Evolutionary conservation across 441 rosid genomes (phyloP), one percentile per base, ranked within the genome.

Genomic region (Viola pubescens): DNA sequence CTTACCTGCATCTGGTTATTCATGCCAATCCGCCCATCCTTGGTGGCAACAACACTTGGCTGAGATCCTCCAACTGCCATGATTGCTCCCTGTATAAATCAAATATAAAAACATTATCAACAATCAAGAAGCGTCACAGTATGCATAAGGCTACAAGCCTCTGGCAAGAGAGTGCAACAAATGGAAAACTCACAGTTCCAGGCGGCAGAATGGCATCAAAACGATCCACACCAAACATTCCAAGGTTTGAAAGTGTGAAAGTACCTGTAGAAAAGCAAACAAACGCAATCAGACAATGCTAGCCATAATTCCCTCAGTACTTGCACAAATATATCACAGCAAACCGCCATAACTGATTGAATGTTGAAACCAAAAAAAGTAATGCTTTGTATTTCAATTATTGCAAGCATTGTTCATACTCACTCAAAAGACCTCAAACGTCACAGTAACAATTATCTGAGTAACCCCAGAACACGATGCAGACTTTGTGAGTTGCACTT

Each of bases 31-130:
- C 90, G 82, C 6, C 96, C 89, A 44, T 92, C 94, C 77, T 84
- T 86, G 74, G 81, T 79, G 60, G 80, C 98, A 45, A 92, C 89
- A 60, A 84, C 89, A n/a, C 87, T 71, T 40, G 91, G 92, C 75
- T 82, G 81, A 70, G 98, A 89, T 59, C 94, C 85, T 61, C 97
- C 97, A 60, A 92, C 94, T 44, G 98, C 98, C 94, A 92, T 89
- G 58, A 92, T 92, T 58, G 97, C 94, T 64, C 98, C 97, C 98
- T 92, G 78, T 73, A 73, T 57, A 67, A 54, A 50, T 64, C 60
- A 45, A 58, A 56, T 48, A 52, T 43, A 56, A 48, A 11, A 73
- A 41, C 39, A 47, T 13, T 26, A 39, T 44, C 8, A 44, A 6
- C 8, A 12, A 34, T n/a, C 7, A 9, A 41, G 34, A 42, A 16